These are phyloP conservation scores for Aspergillus haitiensis DNA, from an alignment of 495 filamentous ascomycete genomes.

Conservation along the genomic window DNA sequence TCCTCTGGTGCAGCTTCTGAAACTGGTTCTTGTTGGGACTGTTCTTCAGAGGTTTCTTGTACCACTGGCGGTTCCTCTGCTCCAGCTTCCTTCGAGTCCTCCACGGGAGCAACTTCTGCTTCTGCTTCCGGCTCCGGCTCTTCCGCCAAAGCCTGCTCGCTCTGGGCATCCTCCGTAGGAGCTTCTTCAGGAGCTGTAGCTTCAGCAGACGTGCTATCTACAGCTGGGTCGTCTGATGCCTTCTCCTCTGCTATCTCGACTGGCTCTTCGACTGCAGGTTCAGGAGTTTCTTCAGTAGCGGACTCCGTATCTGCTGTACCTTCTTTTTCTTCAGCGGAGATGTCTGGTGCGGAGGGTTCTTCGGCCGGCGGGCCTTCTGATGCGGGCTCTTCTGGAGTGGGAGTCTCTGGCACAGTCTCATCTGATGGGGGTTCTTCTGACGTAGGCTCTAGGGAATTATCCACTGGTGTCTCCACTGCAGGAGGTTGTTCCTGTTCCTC, in stretches of 20 bases:
- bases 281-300: slow-evolving; percentile 18
- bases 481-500: background rate
- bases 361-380: background rate
- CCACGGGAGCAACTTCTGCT: background rate
- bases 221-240: no score
- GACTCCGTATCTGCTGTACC: slow-evolving; percentile 16
- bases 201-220: no score
- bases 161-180: no score
- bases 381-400: slow-evolving; percentile 9
- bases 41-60: no score
- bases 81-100: background rate
- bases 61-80: no score
- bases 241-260: no score
- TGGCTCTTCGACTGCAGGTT: slow-evolving; percentile 13
- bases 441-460: slow-evolving; percentile 17
- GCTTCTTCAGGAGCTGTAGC: no score
- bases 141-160: no score
- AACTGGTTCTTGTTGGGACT: no score
- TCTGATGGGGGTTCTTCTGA: slow-evolving; percentile 4
- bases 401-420: background rate
- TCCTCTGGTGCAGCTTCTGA: no score
- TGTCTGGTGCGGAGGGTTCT: slow-evolving; percentile 5
- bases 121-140: no score
- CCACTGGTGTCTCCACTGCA: slow-evolving; percentile 18
- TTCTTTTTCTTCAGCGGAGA: slow-evolving; percentile 15